Evolutionary conservation across 306 rosid genomes (phyloP).

Genomic region (Abrus pulchellus): DNA sequence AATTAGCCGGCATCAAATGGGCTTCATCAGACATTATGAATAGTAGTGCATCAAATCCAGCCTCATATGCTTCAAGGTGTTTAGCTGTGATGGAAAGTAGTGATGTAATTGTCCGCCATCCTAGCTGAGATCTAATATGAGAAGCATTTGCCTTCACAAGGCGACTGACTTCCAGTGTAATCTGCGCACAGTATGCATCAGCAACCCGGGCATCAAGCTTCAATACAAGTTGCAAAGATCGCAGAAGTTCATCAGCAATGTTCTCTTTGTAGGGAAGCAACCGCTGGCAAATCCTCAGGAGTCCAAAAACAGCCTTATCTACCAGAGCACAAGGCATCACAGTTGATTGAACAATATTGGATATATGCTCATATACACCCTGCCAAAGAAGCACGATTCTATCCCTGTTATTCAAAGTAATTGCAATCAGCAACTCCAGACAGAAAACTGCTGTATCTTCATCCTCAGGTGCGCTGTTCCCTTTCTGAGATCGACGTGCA

Average conservation of each 20-base stretch:
- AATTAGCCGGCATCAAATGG: constrained; percentile 76
- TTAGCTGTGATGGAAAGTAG: constrained; percentile 74
- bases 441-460: constrained; percentile 87
- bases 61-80: constrained; percentile 79
- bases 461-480: constrained; percentile 75
- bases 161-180: constrained; percentile 77
- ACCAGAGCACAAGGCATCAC: constrained; percentile 77
- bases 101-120: constrained; percentile 65
- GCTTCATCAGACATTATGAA: constrained; percentile 76
- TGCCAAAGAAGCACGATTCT: constrained; percentile 83
- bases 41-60: constrained; percentile 74
- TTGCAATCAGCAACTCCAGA: constrained; percentile 49
- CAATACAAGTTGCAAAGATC: constrained; percentile 78
- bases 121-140: neutral
- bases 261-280: constrained; percentile 86
- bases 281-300: constrained; percentile 80
- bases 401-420: constrained; percentile 77
- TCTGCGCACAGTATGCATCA: constrained; percentile 83
- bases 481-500: constrained; percentile 79
- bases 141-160: neutral
- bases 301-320: constrained; percentile 86
- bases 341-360: constrained; percentile 46
- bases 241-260: constrained; percentile 80
- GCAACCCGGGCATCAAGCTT: constrained; percentile 91
- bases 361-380: constrained; percentile 81